Conservation (phyloP, 768 basidiomycete genomes). For the Megacollybia marginata region DNA sequence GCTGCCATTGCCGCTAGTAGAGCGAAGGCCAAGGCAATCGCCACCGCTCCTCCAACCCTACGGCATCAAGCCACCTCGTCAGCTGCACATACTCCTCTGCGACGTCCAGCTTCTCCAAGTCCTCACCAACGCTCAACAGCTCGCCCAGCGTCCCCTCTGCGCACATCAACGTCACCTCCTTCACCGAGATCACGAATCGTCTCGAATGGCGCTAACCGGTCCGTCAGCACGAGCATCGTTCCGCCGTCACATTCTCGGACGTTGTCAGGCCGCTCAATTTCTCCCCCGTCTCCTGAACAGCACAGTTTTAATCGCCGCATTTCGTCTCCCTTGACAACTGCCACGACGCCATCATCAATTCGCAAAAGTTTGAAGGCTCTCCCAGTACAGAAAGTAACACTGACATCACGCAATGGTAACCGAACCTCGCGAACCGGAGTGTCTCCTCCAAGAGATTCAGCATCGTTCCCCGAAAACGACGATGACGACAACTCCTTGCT, state of each 20-base stretch:
- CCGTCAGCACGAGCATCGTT: conserved; percentile 29
- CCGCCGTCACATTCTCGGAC: conserved; percentile 31
- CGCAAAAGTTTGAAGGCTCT: conserved; percentile 29
- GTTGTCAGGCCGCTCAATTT: conserved; percentile 29
- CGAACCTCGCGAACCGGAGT: conserved; percentile 23
- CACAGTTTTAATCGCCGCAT: conserved; percentile 33
- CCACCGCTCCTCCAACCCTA: conserved; percentile 71
- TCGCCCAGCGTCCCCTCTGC: conserved; percentile 42
- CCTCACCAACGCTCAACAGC: conserved; percentile 20
- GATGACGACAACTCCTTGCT: conserved; percentile 55
- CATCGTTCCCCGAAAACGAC: background rate
- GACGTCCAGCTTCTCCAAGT: conserved; percentile 36
- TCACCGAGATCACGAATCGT: conserved; percentile 35
- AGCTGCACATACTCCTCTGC: conserved; percentile 45
- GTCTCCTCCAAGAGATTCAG: conserved; percentile 14
- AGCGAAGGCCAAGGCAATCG: conserved; percentile 80
- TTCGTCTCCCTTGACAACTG: conserved; percentile 40
- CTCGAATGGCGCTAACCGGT: conserved; percentile 33
- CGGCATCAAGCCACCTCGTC: conserved; percentile 78
- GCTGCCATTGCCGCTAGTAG: conserved; percentile 88
- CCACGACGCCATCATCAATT: conserved; percentile 23
- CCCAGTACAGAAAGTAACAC: background rate
- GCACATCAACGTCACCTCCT: conserved; percentile 40
- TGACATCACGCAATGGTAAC: conserved; percentile 12
- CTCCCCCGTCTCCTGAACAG: conserved; percentile 23